These are phyloP conservation scores for Prunella vulgaris DNA, from an alignment of 257 asterid genomes.

Conservation along the genomic window DNA sequence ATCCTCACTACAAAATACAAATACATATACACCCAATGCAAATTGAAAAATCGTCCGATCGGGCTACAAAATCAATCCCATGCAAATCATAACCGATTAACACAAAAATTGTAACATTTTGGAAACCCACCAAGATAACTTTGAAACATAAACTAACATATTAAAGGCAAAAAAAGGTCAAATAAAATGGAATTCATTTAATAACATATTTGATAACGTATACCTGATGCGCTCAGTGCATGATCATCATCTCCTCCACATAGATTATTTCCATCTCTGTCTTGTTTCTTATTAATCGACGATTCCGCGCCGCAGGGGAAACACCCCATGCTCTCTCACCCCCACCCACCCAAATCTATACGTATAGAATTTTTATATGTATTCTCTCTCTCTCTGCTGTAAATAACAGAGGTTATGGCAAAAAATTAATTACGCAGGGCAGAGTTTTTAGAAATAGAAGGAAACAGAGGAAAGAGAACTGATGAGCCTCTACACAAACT, in stretches of 20 bases:
- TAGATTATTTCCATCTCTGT: slow-evolving; percentile 9
- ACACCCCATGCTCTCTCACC: slow-evolving; percentile 30
- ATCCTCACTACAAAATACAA: too few species aligned
- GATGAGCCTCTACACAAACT: background rate
- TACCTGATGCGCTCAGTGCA: slow-evolving; percentile 23
- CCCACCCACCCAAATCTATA: background rate
- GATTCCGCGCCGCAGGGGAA: slow-evolving; percentile 29
- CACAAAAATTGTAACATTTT: background rate
- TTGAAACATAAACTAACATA: too few species aligned
- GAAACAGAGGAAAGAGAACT: slow-evolving; percentile 6
- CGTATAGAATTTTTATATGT: background rate
- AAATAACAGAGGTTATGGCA: background rate
- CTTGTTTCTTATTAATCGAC: slow-evolving; percentile 23
- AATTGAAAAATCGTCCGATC: background rate
- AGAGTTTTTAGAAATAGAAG: slow-evolving; percentile 11
- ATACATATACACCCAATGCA: background rate
- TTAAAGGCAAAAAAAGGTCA: too few species aligned
- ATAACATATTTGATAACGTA: background rate
- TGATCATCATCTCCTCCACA: slow-evolving; percentile 16
- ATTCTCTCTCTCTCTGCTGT: slow-evolving; percentile 10
- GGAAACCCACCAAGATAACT: too few species aligned
- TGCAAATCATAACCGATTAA: background rate
- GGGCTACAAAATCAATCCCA: background rate
- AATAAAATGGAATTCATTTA: too few species aligned
- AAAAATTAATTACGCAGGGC: background rate